A percentile compares a stretch with the other conserved stretches of the same genome.
phyloP scores from a whole-genome alignment of 306 rosid genomes.

The Corylus heterophylla region DNA sequence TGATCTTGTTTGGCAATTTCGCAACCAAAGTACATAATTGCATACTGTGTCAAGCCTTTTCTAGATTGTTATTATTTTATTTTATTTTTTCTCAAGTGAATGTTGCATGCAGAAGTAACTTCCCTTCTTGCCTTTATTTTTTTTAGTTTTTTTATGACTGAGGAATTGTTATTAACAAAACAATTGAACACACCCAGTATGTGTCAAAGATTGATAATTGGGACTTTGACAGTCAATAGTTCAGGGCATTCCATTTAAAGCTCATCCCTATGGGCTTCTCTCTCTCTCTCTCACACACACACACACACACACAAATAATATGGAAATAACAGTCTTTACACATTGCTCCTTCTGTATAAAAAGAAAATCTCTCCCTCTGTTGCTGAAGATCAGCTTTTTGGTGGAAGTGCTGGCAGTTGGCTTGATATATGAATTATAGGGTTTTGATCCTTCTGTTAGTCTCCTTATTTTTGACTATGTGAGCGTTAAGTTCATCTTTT shows the following conservation, averaged over 20 bases:
- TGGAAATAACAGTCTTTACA: not conserved
- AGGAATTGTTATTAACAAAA: too few relatives aligned
- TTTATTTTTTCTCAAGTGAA: too few relatives aligned
- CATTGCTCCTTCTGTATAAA: not conserved
- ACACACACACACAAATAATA: too few relatives aligned
- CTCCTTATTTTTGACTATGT: not conserved
- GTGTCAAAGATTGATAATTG: not conserved
- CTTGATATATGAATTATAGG: not conserved
- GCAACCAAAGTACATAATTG: not conserved
- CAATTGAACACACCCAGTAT: not conserved
- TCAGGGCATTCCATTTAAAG: not conserved
- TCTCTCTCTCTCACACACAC: not conserved
- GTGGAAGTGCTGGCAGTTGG: not conserved
- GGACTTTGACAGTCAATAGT: not conserved
- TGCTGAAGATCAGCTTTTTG: not conserved
- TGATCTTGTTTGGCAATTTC: not conserved
- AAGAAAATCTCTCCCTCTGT: not conserved
- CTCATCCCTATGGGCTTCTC: not conserved
- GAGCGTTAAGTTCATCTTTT: not conserved
- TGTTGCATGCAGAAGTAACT: too few relatives aligned
- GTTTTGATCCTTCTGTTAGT: not conserved
- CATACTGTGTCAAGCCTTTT: too few relatives aligned
- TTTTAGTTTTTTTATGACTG: too few relatives aligned
- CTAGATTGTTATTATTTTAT: too few relatives aligned
- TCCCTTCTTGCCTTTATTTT: too few relatives aligned